Evolutionary conservation across 305 asterid species (phyloP), one percentile per base, ranked within the genome.

Genomic region (Rubia peregrina): DNA sequence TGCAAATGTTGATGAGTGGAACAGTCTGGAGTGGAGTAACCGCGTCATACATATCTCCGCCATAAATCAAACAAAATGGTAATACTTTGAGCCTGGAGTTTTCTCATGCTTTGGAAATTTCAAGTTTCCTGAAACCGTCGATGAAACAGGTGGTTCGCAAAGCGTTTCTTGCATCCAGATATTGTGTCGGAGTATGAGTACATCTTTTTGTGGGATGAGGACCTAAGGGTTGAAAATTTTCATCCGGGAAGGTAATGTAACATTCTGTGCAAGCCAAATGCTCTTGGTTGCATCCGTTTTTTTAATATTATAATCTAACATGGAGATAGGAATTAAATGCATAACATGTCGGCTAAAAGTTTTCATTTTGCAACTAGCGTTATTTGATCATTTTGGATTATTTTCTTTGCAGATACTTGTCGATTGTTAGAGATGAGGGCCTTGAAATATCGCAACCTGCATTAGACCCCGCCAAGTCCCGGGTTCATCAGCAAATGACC

Each of bases 361-460:
- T 68, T 68, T 36, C 40, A 36, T 0, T 36, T 36, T 36, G 40
- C 40, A 36, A 36, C 40, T 36, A 0, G 33, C 36, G 13, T 36
- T 26, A 30, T 26, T 7, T 24, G 42, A 68, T 59, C 40, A 19
- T 61, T 36, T 59, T 43, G 16, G 61, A 44, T 65, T 65, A 73
- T 21, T 16, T 77, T 43, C 48, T 40, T 33, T 73, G 21, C 81
- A 93, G 98, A 84, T 91, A 91, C 79, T 16, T 89, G 79, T 88
- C 96, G 24, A 88, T 94, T 68, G 78, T 91, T 67, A 86, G 82
- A 86, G 86, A 84, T 73, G 99, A 91, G 80, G 96, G 96, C n/a
- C 96, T 94, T 43, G 97, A 91, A 75, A 91, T 94, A 78, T 94
- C 97, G 61, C 99, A 94, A 77, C 99, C 99, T 16, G 99, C 89